Percentiles rank a stretch among this genome's conserved stretches.
Conservation (phyloP, 2,329 filamentous ascomycete species). For the Orbilia oligospora region DNA sequence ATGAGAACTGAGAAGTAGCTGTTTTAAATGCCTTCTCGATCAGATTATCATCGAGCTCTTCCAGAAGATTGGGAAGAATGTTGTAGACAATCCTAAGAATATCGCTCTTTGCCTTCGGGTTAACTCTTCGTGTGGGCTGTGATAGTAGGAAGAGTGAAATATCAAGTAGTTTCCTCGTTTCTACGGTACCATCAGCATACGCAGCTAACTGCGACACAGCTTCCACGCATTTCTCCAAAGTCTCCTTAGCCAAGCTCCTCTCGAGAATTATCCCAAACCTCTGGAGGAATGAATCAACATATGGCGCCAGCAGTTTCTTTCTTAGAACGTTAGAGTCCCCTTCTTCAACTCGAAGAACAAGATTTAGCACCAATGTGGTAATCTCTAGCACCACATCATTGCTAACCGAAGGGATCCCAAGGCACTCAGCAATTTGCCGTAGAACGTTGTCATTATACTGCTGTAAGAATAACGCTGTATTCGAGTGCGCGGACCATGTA, state of each 20-base stretch:
- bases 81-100: slow-evolving; percentile 84
- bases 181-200: slow-evolving; percentile 76
- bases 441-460: slow-evolving; percentile 75
- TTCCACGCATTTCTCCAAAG: slow-evolving; percentile 84
- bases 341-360: slow-evolving; percentile 75
- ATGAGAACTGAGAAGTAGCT: slow-evolving; percentile 85
- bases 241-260: slow-evolving; percentile 76
- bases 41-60: slow-evolving; percentile 73
- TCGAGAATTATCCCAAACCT: slow-evolving; percentile 79
- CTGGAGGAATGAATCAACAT: slow-evolving; percentile 75
- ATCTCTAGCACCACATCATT: slow-evolving; percentile 89
- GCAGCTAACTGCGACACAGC: slow-evolving; percentile 82
- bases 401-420: slow-evolving; percentile 81
- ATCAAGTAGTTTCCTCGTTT: slow-evolving; percentile 82
- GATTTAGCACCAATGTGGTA: slow-evolving; percentile 79
- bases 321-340: slow-evolving; percentile 71
- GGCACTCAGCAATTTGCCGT: slow-evolving; percentile 78
- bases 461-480: slow-evolving; percentile 79
- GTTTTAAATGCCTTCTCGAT: slow-evolving; percentile 79
- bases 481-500: slow-evolving; percentile 80
- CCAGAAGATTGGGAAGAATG: slow-evolving; percentile 79
- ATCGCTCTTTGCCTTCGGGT: slow-evolving; percentile 83
- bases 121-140: slow-evolving; percentile 87
- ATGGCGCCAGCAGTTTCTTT: slow-evolving; percentile 72
- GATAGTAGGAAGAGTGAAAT: slow-evolving; percentile 85